Percentiles rank a stretch among this genome's conserved stretches.
Conservation (phyloP, 1,284 basidiomycete genomes). For the Trichosporon asahii region DNA sequence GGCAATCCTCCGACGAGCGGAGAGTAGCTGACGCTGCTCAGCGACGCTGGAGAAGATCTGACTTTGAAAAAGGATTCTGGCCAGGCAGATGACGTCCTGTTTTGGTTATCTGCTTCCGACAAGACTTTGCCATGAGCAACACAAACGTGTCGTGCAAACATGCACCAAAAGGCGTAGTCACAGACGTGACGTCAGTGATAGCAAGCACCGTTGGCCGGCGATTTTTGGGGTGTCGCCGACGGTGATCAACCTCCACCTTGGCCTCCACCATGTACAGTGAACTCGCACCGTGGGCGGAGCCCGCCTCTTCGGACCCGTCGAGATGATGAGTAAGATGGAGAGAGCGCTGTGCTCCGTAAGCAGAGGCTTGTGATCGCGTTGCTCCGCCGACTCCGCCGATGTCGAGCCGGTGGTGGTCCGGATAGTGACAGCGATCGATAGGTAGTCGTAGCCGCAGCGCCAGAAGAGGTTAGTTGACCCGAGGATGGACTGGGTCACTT, state of each 20-base stretch:
- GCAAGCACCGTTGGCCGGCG: background rate
- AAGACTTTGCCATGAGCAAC: background rate
- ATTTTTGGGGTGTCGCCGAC: background rate
- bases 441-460: background rate
- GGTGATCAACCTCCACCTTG: background rate
- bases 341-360: too few relatives aligned
- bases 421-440: background rate
- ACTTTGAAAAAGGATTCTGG: too few relatives aligned
- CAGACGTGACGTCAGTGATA: background rate
- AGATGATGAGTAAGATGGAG: background rate
- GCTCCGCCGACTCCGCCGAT: too few relatives aligned
- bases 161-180: too few relatives aligned
- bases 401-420: background rate
- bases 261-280: background rate
- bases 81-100: background rate
- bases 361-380: too few relatives aligned
- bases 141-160: background rate
- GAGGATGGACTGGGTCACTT: background rate
- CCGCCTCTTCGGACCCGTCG: background rate
- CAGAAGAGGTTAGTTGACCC: background rate
- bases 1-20: background rate
- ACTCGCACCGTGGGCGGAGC: background rate
- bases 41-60: background rate
- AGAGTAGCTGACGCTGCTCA: background rate
- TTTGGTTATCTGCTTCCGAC: background rate